Evolutionary conservation across 495 filamentous ascomycete genomes (phyloP).

Genomic region (Copromyces sp.): DNA sequence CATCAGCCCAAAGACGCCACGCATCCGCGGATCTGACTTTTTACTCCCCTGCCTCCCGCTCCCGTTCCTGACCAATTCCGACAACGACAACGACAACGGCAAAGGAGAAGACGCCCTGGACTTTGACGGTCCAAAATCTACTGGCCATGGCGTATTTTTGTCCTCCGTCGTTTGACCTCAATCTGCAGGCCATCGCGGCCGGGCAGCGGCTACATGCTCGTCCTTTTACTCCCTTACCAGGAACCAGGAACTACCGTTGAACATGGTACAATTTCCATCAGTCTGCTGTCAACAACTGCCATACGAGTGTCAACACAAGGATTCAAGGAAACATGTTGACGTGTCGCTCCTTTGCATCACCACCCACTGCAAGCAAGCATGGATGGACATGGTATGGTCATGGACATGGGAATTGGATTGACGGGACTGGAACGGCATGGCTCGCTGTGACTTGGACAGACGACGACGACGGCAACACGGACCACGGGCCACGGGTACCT

Average conservation of each 20-base stretch:
- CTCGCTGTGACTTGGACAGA: neutral
- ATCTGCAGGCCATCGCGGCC: slow-evolving; percentile 18
- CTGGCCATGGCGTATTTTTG: slow-evolving; percentile 5
- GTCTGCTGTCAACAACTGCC: neutral
- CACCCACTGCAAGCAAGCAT: slow-evolving; percentile 1
- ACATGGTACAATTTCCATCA: neutral
- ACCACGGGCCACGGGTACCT: neutral
- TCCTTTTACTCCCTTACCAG: neutral
- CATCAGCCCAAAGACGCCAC: neutral
- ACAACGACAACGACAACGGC: neutral
- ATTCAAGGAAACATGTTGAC: slow-evolving; percentile 25
- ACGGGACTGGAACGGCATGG: neutral
- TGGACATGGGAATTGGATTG: neutral
- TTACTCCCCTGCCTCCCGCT: neutral
- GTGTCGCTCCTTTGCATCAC: slow-evolving; percentile 20
- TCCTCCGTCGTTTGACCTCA: slow-evolving; percentile 20
- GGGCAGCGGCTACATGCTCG: slow-evolving; percentile 6
- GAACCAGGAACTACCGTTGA: slow-evolving; percentile 3
- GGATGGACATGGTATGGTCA: neutral
- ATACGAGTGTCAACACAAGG: neutral
- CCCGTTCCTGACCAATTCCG: neutral
- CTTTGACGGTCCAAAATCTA: neutral
- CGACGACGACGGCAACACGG: neutral
- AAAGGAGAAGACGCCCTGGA: neutral
- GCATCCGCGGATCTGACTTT: neutral